Evolutionary conservation across 257 asterid genomes (phyloP).

Genomic region (Solanum rostratum): DNA sequence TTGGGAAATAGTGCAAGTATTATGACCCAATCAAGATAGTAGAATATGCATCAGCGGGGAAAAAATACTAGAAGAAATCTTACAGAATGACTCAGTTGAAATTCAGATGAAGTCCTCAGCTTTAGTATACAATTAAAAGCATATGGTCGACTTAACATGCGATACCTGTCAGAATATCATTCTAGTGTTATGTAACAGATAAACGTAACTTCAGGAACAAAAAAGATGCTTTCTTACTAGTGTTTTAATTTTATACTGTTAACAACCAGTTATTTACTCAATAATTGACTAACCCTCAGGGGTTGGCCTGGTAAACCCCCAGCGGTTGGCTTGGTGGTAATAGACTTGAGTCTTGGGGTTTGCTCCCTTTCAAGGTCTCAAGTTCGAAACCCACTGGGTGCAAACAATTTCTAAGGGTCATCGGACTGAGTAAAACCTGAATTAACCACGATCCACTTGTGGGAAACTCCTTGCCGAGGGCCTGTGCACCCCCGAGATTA

Average conservation of each 20-base stretch:
- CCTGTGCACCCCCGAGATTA: too few relatives aligned
- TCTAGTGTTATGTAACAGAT: slow-evolving; percentile 11
- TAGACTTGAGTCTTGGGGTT: too few relatives aligned
- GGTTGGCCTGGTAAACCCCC: too few relatives aligned
- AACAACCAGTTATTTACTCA: not conserved
- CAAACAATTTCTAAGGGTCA: too few relatives aligned
- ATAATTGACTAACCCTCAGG: too few relatives aligned
- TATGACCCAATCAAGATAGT: slow-evolving; percentile 2
- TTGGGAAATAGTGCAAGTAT: slow-evolving; percentile 21
- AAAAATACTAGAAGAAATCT: slow-evolving; percentile 11
- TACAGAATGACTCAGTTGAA: slow-evolving; percentile 81
- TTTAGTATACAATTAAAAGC: slow-evolving; percentile 95
- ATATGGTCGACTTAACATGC: slow-evolving; percentile 90
- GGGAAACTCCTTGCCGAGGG: too few relatives aligned
- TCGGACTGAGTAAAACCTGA: too few relatives aligned
- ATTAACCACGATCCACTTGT: too few relatives aligned
- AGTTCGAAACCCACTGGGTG: too few relatives aligned
- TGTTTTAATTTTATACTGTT: not conserved
- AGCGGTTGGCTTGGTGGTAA: too few relatives aligned
- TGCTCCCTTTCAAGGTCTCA: too few relatives aligned
- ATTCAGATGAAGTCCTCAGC: slow-evolving; percentile 86
- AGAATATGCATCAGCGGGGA: not conserved
- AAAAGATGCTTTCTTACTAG: not conserved
- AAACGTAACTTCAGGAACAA: not conserved
- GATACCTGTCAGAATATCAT: slow-evolving; percentile 67